Percentiles rank a stretch among this genome's conserved stretches.
These are phyloP conservation scores for Aspergillus intermedius DNA, from an alignment of 2,329 filamentous ascomycete species.

Conservation along the genomic window DNA sequence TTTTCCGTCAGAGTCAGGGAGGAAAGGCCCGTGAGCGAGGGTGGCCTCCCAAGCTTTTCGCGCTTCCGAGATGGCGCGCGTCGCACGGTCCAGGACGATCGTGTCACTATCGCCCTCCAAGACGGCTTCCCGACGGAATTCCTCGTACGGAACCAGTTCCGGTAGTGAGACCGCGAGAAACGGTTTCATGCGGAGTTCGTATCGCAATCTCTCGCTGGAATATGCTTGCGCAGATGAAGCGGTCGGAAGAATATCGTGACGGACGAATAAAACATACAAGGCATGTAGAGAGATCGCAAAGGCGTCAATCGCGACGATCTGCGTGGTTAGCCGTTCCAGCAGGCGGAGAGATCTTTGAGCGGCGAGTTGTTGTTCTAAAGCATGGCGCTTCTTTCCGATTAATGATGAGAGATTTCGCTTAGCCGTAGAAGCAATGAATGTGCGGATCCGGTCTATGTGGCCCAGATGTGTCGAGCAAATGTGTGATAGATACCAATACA, in stretches of 20 bases:
- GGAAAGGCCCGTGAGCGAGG: conserved; percentile 33
- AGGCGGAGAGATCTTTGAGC: conserved; percentile 42
- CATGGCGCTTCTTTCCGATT: conserved; percentile 9
- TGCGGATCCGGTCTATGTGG: conserved; percentile 67
- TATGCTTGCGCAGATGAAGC: conserved; percentile 55
- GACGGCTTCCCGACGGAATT: conserved; percentile 46
- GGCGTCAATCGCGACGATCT: conserved; percentile 56
- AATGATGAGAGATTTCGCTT: conserved; percentile 18
- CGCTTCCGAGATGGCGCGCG: conserved; percentile 33
- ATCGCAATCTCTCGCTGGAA: conserved; percentile 60
- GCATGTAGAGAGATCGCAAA: conserved; percentile 48
- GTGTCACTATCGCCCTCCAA: conserved; percentile 40
- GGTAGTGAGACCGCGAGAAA: conserved; percentile 65
- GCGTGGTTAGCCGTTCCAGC: conserved; percentile 56
- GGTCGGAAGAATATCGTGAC: conserved; percentile 44
- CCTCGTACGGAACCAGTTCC: conserved; percentile 57
- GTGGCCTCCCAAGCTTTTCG: conserved; percentile 39
- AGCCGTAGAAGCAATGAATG: conserved; percentile 47
- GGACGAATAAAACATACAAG: conserved; percentile 61
- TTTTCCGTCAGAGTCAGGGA: conserved; percentile 10
- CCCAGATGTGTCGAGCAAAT: conserved; percentile 61
- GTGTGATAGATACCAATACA: conserved; percentile 87
- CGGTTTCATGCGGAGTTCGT: conserved; percentile 81
- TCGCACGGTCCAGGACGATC: conserved; percentile 35
- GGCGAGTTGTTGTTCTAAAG: conserved; percentile 23